A percentile compares a stretch with the other conserved stretches of the same genome.
phyloP scores from a whole-genome alignment of 306 rosid species.

The Albizia julibrissin region DNA sequence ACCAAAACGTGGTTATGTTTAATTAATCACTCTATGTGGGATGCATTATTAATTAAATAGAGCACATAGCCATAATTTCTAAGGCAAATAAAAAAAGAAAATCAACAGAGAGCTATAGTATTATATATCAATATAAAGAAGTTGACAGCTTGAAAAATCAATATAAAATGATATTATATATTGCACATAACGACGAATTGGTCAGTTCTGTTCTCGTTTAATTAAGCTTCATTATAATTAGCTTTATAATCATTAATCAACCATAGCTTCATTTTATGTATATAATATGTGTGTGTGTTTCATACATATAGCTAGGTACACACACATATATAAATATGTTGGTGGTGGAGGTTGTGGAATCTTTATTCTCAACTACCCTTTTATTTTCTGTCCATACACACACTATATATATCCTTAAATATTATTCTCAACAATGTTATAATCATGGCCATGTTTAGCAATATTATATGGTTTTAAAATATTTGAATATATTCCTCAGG shows the following conservation, averaged over 20 bases:
- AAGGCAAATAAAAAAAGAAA: conserved; percentile 26
- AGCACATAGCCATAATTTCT: conserved; percentile 23
- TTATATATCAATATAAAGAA: conserved; percentile 28
- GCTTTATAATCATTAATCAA: conserved; percentile 8
- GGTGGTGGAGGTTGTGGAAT: conserved; percentile 9
- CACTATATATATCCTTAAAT: not conserved
- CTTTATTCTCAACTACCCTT: conserved; percentile 31
- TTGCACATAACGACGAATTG: conserved; percentile 39
- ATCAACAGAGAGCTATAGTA: conserved; percentile 20
- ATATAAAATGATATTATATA: conserved; percentile 34
- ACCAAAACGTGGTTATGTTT: conserved; percentile 28
- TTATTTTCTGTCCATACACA: conserved; percentile 17
- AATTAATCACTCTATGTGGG: conserved; percentile 9
- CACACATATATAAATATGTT: not conserved
- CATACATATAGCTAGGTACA: not conserved
- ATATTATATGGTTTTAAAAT: not conserved
- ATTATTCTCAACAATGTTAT: not conserved
- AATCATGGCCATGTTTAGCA: not conserved
- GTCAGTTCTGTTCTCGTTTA: conserved; percentile 34
- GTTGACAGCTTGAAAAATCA: conserved; percentile 46
- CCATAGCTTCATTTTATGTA: conserved; percentile 29
- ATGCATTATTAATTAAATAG: conserved; percentile 9
- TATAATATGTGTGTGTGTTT: not conserved
- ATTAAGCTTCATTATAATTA: not conserved
- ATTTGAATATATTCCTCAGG: conserved; percentile 15